Base-by-base conservation (phyloP, 2,329 filamentous ascomycete genomes). In the Coleophoma eucalyptorum region DNA sequence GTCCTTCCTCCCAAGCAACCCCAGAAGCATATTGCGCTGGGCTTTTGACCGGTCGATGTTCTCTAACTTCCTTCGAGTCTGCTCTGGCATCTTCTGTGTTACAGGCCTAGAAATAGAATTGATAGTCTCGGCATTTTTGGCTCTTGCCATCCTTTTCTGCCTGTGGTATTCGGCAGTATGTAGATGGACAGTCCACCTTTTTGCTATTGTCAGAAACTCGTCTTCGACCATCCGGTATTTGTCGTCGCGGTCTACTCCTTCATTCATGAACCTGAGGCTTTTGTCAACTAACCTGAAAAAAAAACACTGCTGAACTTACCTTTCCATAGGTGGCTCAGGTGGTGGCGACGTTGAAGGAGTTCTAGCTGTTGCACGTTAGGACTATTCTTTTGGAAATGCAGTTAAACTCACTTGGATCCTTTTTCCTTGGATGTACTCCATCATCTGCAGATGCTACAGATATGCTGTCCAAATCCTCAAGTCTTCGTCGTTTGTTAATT, bases 181-280 rank as follows among this genome's bases (percentile, higher is more conserved):
- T 2, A 93, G 76, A 65, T 91, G 87, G 5, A 79, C 77, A 0
- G 89, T 93, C 67, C 89, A 93, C 3, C 74, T 71, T 48, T 82
- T 79, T 0, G 89, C 89, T 0, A 83, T 80, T 15, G 78, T 71
- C 18, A 86, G 70, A 55, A 94, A 82, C 58, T 93, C 89, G 60
- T 94, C 89, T 66, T 93, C 89, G 0, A 94, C 89, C 86, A 93
- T 92, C 60, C 88, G 84, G 67, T 82, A 93, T 49, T 70, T 71
- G 63, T 92, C 87, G 65, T 94, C 89, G n/a, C 76, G 67, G 4
- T 78, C 72, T n/a, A 79, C 66, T 3, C 83, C 84, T 43, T 82
- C 75, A 2, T 74, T 71, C 86, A 93, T 91, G 26, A 61, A 62
- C 10, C 63, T 66, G 18, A 34, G 11, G 8, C 1, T 7, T 26